Evolutionary conservation across 2,329 filamentous ascomycete genomes (phyloP), one percentile per base, ranked within the genome.

Genomic region (Ascochyta rabiei): DNA sequence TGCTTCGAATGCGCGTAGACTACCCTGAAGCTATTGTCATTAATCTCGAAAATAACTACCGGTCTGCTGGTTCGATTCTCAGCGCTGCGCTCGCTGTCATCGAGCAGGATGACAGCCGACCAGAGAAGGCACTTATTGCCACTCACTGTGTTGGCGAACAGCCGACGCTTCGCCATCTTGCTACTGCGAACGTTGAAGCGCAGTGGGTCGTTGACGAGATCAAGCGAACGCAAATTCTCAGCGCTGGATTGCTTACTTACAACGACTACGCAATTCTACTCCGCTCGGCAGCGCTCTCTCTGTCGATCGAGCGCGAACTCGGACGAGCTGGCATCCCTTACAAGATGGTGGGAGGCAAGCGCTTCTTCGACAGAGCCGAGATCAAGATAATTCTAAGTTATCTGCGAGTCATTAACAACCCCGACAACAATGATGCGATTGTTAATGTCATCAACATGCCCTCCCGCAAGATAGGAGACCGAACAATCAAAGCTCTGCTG

Each of bases 321-420:
- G 91, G 89, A 13, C 91, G 89, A 66, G 85, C 86, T 10, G 91
- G 92, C 1, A 86, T 98, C 35, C 84, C 92, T 0, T 99, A 98
- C 75, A 87, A 87, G 44, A 97, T 98, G 93, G 88, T 98, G 46
- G 93, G 89, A 66, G 93, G 95, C 2, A 85, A 86, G 59, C 89
- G 90, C 54, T 99, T 99, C 72, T 98, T 96, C 68, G 95, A 99
- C 63, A 86, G 95, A 46, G 84, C 86, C 3, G 93, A 99, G 72
- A 89, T 98, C 69, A 96, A 95, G 73, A 82, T 91, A 6, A 73
- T 98, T 0, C 76, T 98, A 4, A 92, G 97, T 71, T 98, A 99
- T 71, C 80, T 98, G 13, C 85, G 92, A 28, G 88, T 96, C 3
- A 86, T 97, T 28, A 86, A 90, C 67, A 89, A 96, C 59, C 90